Evolutionary conservation across 2,329 filamentous ascomycete genomes (phyloP), one percentile per base, ranked within the genome.

Genomic region (Metarhizium robertsii): DNA sequence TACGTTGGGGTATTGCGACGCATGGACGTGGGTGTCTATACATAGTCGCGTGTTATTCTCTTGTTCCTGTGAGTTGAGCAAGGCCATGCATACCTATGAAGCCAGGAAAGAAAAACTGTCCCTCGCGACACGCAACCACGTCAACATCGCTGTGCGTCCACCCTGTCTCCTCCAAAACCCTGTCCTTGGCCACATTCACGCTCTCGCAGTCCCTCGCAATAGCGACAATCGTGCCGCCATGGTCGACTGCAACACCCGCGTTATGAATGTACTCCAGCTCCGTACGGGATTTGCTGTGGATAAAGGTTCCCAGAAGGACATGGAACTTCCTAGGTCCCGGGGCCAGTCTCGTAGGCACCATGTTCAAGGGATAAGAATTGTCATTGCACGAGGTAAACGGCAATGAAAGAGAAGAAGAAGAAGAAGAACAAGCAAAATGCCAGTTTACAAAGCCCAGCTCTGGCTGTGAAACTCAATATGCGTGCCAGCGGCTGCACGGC

Each of bases 21-120:
- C 94, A 69, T 99, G 94, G 56, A 96, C 88, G 69, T 99, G 94
- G 1, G 94, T 96, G 70, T 99, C 92, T 92, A 18, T 2, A n/a
- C 13, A 25, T 8, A 2, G 20, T 38, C 34, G 30, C 4, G 38
- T 13, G 34, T 42, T 29, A 45, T 14, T 34, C 32, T 11, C 25
- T 16, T 16, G 14, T 16, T 25, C 3, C 32, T 30, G 38, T 52
- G 20, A 11, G 38, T n/a, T 16, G 34, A 25, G 13, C 14, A 11
- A 16, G 11, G 14, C 20, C 8, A 11, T 51, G 68, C 76, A 62
- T 68, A 87, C 86, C 86, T 58, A 94, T 84, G 66, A 92, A 91
- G 6, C 89, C 89, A 0, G 89, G 89, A 63, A 94, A 92, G 75
- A 90, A 91, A 73, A 92, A 92, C 54, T 87, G 80, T 11, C 79